Base-by-base conservation (phyloP, 352 stramenopile species). In the Globisporangium sylvaticum region DNA sequence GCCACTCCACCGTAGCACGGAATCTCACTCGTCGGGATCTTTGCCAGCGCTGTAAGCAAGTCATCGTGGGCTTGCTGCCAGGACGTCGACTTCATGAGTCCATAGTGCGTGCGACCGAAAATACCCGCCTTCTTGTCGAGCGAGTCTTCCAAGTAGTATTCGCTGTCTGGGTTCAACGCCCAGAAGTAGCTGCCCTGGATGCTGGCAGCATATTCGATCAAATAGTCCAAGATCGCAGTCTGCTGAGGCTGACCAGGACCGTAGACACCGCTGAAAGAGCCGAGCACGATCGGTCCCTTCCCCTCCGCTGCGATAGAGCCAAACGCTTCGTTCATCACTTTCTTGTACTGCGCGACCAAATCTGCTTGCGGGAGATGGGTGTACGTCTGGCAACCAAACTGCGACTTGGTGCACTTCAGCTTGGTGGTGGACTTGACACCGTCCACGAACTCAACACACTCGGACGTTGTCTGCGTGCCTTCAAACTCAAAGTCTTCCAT, bases 191-290 rank as follows among this genome's bases (percentile, higher is more conserved):
- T 81, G 18, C 84, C 81, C 60, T 81, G 79, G 31, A 87, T 64
- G 22, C 63, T 74, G 6, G 70, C 70, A 9, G 80, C 77, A 32
- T 84, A 88, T 37, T 89, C 70, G 58, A 90, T 87, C 46, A 92
- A 76, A 52, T 76, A 81, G 59, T 90, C 81, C 3, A 92, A 65
- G 44, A 78, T 73, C 3, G 75, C 81, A 5, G 70, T 83, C 68
- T 92, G 81, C 4, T 86, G 77, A 20, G 81, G 80, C 58, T 86
- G 79, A 5, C 70, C 67, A 1, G 62, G 62, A 24, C 77, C 79
- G 67, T 92, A 92, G 34, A 92, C 82, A 31, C 83, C 81, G 22
- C 83, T 85, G 59, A 92, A 88, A 8, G 80, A 72, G 1, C 81
- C 83, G 9, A 89, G 68, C n/a, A 90, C 68, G 42, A 92, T 75